Evolutionary conservation across 192 early-diverging fungal species (phyloP), one percentile per base, ranked within the genome.

Genomic region (Blastocladiella britannica): DNA sequence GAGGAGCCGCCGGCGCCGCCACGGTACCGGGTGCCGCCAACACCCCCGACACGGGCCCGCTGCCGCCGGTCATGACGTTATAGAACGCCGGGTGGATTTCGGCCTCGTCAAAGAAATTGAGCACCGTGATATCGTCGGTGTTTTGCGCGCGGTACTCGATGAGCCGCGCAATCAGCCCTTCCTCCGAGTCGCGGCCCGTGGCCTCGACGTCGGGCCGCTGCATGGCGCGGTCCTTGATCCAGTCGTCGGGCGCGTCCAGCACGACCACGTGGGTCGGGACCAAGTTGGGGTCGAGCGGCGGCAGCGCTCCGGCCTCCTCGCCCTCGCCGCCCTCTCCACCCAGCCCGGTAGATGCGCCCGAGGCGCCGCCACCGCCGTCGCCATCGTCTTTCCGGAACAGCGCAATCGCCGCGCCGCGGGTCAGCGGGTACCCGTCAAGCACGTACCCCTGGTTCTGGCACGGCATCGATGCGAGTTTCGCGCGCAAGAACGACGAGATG

Each of bases 361-460:
- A n/a, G 6, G 37, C 15, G 37, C 12, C 15, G 37, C 15, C n/a
- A 20, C 37, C 37, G 37, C n/a, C n/a, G 15, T 47, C 37, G 37
- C 15, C 37, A 20, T 47, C 37, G 37, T 47, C 37, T 47, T 47
- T 47, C 37, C 37, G 37, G 53, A 74, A 78, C 22, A 80, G 31
- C 58, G 67, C 63, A 18, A 43, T 51, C 4, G 72, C 76, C 58
- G 76, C 72, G 7, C 76, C 70, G 29, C 69, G 43, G 0, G 60
- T 65, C 18, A 43, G 57, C n/a, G 78, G 78, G 56, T 55, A 80
- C 27, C 72, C 76, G 54, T 80, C 78, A 4, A 80, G 52, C 18
- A 80, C 65, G 56, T 78, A 80, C 7, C 78, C 78, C 55, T 80
- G 78, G 56, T 80, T 80, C 8, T 70, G 47, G 57, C 73, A 80